These are phyloP conservation scores for Lipomyces orientalis DNA, from an alignment of 805 yeast species.

Conservation along the genomic window DNA sequence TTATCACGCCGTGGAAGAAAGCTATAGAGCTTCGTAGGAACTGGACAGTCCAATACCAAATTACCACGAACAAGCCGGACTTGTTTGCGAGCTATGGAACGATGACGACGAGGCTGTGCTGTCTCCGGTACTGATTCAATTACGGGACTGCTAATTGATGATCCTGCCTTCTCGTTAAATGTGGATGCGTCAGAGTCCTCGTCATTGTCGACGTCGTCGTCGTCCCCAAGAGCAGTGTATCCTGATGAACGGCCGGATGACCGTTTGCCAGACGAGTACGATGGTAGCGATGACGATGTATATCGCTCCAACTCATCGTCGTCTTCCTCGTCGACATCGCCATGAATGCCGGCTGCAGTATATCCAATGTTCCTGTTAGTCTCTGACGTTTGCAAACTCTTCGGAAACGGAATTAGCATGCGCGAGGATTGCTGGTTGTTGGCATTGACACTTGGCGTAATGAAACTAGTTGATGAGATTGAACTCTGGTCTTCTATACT, in stretches of 20 bases:
- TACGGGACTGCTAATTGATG: constrained; percentile 26
- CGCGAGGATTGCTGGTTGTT: background rate
- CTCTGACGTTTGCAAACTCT: background rate
- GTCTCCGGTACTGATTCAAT: constrained; percentile 31
- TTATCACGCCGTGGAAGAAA: constrained; percentile 86
- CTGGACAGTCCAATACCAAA: constrained; percentile 89
- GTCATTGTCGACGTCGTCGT: constrained; percentile 14
- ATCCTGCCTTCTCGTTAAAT: constrained; percentile 10
- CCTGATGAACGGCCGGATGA: constrained; percentile 9
- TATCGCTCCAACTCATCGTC: constrained; percentile 1
- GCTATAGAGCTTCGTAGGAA: constrained; percentile 84
- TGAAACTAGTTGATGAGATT: background rate
- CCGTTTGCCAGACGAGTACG: background rate
- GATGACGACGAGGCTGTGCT: constrained; percentile 56
- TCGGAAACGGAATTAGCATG: background rate
- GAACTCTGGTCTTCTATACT: background rate
- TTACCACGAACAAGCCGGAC: constrained; percentile 80
- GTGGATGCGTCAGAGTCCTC: constrained; percentile 1
- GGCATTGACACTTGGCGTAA: background rate
- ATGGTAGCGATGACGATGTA: constrained; percentile 9
- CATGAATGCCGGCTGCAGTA: background rate
- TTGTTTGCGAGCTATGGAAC: constrained; percentile 62
- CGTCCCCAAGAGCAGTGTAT: constrained; percentile 21
- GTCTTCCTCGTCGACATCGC: background rate
- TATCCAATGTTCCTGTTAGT: background rate